Evolutionary conservation across 495 filamentous ascomycete genomes (phyloP).

Genomic region (Sporormia fimetaria): DNA sequence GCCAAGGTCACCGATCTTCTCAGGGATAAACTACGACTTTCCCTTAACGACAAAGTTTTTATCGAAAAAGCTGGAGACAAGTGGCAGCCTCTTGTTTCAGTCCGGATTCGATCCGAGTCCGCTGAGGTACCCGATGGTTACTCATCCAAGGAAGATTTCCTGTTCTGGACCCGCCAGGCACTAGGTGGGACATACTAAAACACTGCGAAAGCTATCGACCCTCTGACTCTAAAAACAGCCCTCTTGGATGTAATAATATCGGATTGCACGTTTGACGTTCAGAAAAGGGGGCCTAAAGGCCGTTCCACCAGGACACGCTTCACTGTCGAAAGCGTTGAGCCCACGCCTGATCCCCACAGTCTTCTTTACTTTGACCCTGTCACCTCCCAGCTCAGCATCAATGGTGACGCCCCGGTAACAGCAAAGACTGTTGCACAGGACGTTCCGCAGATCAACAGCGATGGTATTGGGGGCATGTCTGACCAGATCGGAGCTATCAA

Average conservation of each 20-base stretch:
- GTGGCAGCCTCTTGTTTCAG: conserved; percentile 7
- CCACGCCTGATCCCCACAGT: conserved; percentile 16
- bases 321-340: conserved; percentile 7
- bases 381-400: conserved; percentile 18
- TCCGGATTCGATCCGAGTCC: conserved; percentile 1
- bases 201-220: too few relatives aligned
- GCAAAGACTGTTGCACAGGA: neutral
- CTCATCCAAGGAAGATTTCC: neutral
- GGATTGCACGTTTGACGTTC: conserved; percentile 16
- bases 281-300: conserved; percentile 11
- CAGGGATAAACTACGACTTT: conserved; percentile 34
- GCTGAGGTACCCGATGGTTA: conserved; percentile 18
- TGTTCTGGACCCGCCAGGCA: conserved; percentile 6
- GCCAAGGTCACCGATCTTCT: conserved; percentile 34
- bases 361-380: conserved; percentile 19
- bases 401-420: conserved; percentile 3
- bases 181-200: conserved; percentile 17
- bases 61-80: conserved; percentile 12
- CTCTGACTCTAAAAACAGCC: too few relatives aligned
- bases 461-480: conserved; percentile 51
- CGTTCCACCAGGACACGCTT: conserved; percentile 1
- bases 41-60: conserved; percentile 9
- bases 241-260: conserved; percentile 18
- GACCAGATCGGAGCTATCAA: conserved; percentile 56
- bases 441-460: conserved; percentile 29